Percentiles rank a stretch among this genome's conserved stretches.
Evolutionary conservation across 352 stramenopile genomes (phyloP).

Genomic region (Achlya hypogyna): DNA sequence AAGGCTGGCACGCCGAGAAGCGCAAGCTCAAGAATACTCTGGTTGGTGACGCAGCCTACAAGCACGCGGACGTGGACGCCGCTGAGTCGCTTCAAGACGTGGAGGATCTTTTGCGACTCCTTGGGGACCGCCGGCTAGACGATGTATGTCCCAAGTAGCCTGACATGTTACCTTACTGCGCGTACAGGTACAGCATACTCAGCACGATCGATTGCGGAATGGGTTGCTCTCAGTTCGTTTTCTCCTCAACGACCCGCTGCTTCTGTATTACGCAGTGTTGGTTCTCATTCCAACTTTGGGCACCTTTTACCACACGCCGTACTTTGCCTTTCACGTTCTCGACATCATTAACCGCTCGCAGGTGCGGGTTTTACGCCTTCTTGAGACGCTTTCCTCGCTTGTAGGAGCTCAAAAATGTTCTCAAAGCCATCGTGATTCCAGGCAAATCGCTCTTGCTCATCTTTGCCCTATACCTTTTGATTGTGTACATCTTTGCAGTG

Average conservation of each 20-base stretch:
- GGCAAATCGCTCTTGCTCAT: conserved; percentile 47
- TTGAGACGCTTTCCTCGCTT: background rate
- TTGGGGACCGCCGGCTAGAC: conserved; percentile 18
- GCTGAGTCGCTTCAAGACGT: conserved; percentile 55
- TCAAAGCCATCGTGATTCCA: conserved; percentile 52
- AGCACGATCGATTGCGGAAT: background rate
- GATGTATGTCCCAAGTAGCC: background rate
- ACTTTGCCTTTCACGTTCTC: conserved; percentile 69
- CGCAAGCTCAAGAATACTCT: background rate
- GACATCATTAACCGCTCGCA: conserved; percentile 68
- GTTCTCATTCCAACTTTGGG: background rate
- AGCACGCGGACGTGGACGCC: conserved; percentile 25
- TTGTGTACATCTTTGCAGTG: conserved; percentile 62
- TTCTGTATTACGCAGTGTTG: background rate
- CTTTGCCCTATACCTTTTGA: conserved; percentile 27
- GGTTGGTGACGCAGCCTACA: background rate
- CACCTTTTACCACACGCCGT: conserved; percentile 45
- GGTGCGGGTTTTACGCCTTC: background rate
- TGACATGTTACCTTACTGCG: too few relatives aligned
- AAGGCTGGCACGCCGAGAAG: conserved; percentile 5
- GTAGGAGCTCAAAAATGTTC: conserved; percentile 54
- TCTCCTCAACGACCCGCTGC: background rate
- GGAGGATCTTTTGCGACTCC: conserved; percentile 44
- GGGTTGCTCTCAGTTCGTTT: background rate
- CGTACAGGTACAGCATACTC: background rate